phyloP scores from a whole-genome alignment of 192 early-diverging fungal species.

The Entomortierella beljakovae region DNA sequence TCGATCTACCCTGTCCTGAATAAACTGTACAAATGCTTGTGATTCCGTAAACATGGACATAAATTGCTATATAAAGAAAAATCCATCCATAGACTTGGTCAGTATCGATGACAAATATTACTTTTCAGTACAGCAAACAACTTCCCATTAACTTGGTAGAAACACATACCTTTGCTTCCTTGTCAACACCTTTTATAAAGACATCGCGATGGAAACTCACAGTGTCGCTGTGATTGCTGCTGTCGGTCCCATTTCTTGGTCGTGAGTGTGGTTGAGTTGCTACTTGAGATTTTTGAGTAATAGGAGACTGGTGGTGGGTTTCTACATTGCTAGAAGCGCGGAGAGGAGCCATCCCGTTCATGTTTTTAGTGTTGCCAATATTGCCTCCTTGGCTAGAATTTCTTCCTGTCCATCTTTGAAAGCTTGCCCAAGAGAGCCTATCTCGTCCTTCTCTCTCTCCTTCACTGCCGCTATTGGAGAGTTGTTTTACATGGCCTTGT shows the following conservation, averaged over 20 bases:
- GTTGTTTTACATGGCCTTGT: constrained; percentile 26
- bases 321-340: constrained; percentile 7
- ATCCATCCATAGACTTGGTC: neutral
- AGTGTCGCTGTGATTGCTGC: constrained; percentile 38
- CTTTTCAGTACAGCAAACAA: too few relatives aligned
- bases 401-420: constrained; percentile 37
- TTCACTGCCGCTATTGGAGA: constrained; percentile 36
- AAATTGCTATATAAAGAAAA: constrained; percentile 56
- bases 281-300: neutral
- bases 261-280: neutral
- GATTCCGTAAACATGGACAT: constrained; percentile 75
- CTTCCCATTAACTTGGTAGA: neutral
- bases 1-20: constrained; percentile 74
- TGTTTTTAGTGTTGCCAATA: neutral
- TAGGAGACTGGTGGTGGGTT: neutral
- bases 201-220: constrained; percentile 67
- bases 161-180: constrained; percentile 27
- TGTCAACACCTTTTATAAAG: constrained; percentile 68
- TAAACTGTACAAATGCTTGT: constrained; percentile 85
- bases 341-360: constrained; percentile 7
- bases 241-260: constrained; percentile 15
- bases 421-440: constrained; percentile 45
- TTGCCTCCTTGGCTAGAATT: neutral
- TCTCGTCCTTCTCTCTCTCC: constrained; percentile 31
- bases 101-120: too few relatives aligned